Evolutionary conservation across 108 stramenopile genomes (phyloP).

Genomic region (Cyclotella atomus): DNA sequence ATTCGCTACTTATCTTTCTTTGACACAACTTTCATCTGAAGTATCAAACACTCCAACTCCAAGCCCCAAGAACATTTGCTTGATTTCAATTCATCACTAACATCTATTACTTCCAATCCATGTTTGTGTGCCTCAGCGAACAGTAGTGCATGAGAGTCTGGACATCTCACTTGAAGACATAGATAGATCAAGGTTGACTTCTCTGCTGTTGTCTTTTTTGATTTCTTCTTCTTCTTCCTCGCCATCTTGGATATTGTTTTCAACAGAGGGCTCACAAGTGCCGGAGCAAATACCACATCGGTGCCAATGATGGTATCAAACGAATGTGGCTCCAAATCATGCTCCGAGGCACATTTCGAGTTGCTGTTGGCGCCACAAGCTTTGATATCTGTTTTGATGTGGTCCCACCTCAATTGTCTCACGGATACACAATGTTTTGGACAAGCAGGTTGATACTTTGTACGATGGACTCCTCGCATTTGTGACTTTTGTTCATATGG

Average conservation of each 20-base stretch:
- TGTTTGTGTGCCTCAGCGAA: constrained; percentile 50
- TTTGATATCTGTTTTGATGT: constrained; percentile 50
- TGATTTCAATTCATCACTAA: constrained; percentile 39
- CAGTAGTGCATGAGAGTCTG: constrained; percentile 61
- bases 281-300: constrained; percentile 74
- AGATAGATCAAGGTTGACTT: constrained; percentile 49
- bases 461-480: constrained; percentile 20
- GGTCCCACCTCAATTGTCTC: constrained; percentile 61
- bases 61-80: constrained; percentile 50
- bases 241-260: constrained; percentile 58
- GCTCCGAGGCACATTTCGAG: neutral
- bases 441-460: constrained; percentile 15
- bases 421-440: constrained; percentile 23
- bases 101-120: constrained; percentile 54
- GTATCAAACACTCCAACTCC: constrained; percentile 57
- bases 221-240: constrained; percentile 10
- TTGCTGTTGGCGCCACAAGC: neutral
- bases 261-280: constrained; percentile 63
- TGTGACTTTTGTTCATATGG: too few relatives aligned
- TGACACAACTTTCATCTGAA: constrained; percentile 35
- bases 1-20: neutral
- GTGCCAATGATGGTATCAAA: constrained; percentile 81
- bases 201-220: neutral
- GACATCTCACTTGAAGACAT: constrained; percentile 72
- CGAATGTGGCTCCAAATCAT: constrained; percentile 50